These are phyloP conservation scores for Camelina hispida DNA, from an alignment of 345 rosid species.

Conservation along the genomic window DNA sequence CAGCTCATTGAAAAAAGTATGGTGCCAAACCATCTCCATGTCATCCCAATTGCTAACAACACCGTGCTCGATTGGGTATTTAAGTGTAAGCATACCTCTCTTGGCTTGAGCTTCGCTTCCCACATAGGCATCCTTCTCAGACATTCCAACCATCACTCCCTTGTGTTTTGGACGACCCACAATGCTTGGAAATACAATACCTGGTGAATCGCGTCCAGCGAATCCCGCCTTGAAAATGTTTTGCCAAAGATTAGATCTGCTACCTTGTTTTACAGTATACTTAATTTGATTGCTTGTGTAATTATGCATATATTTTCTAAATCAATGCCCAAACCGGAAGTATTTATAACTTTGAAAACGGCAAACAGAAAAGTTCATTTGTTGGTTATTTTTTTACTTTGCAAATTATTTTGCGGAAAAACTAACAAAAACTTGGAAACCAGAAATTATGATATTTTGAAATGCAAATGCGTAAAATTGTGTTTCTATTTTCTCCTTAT, in stretches of 20 bases:
- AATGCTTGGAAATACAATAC: constrained; percentile 48
- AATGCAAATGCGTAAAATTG: not conserved
- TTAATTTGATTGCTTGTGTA: not conserved
- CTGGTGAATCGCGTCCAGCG: constrained; percentile 50
- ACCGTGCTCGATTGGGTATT: constrained; percentile 37
- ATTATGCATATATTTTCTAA: not conserved
- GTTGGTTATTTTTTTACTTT: not conserved
- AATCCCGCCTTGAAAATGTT: constrained; percentile 47
- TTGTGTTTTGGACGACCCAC: constrained; percentile 37
- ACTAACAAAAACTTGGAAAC: not conserved
- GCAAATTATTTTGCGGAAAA: not conserved
- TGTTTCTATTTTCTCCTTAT: not conserved
- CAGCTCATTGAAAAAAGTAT: constrained; percentile 30
- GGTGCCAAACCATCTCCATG: constrained; percentile 37
- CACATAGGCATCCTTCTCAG: constrained; percentile 1
- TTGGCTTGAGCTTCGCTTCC: constrained; percentile 38
- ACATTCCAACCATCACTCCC: constrained; percentile 14
- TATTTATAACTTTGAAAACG: not conserved
- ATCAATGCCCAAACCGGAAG: not conserved
- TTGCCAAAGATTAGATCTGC: not conserved
- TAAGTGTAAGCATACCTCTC: constrained; percentile 27
- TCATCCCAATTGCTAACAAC: constrained; percentile 38
- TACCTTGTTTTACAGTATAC: not conserved
- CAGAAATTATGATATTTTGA: not conserved
- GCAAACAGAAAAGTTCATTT: not conserved